Evolutionary conservation across 306 rosid species (phyloP), one percentile per base, ranked within the genome.

Genomic region (Lathyrus tuberosus): DNA sequence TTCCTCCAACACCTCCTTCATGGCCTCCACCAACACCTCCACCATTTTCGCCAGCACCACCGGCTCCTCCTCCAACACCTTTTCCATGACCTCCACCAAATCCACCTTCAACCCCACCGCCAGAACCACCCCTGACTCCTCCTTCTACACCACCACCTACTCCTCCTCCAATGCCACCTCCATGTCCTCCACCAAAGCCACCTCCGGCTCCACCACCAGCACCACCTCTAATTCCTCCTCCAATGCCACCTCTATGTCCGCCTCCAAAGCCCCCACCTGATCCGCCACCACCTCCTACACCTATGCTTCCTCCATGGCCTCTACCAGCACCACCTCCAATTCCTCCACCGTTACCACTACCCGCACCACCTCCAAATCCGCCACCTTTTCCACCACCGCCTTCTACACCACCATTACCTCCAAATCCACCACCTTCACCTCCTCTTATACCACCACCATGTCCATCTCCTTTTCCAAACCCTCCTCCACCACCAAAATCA

Each of bases 11-110:
- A 3, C 20, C 46, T 0, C 9, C 33, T 3, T 31, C 62, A 0
- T 24, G 10, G 0, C 67, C 86, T 3, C 56, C 77, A 1, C 77
- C 84, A 1, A 15, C 56, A 0, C 57, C 78, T 72, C 75, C 4
- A 24, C 72, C 67, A 20, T 20, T 20, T 20, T 20, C 1, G 22
- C 22, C 22, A 20, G 1, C 22, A 11, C 61, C 65, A 2, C 70
- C 66, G 0, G 6, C 28, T 0, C 80, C 84, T 4, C 10, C 66
- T 0, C 49, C 72, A 0, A 43, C 47, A 0, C 49, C 57, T 0
- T 0, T 6, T 0, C 47, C 68, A 28, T 20, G 53, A 0, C 74
- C 84, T 20, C 22, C 22, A 20, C 22, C 84, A 1, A 15, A 57
- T 72, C 75, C 4, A 24, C 72, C 67, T 0, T 17, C 48, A 0